These are phyloP conservation scores for Leccinum pseudoinsigne DNA, from an alignment of 1,284 basidiomycete genomes.

Conservation along the genomic window DNA sequence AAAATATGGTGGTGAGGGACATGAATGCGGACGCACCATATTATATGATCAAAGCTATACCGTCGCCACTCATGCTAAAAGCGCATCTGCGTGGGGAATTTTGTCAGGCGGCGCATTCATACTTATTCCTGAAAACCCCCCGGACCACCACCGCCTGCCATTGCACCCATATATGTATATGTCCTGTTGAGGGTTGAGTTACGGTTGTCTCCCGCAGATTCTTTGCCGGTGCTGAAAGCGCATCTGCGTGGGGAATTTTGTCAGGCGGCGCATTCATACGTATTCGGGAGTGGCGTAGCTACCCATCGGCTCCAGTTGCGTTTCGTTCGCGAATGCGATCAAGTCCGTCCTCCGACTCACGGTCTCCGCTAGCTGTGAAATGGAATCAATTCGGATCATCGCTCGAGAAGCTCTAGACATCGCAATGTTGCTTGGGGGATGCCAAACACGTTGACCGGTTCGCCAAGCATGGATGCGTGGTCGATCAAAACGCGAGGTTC, in stretches of 20 bases:
- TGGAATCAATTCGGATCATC: constrained; percentile 8
- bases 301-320: constrained; percentile 62
- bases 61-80: constrained; percentile 15
- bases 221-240: constrained; percentile 33
- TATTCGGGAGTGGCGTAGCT: constrained; percentile 37
- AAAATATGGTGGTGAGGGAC: too few relatives aligned
- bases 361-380: constrained; percentile 66
- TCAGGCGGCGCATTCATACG: constrained; percentile 29
- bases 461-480: constrained; percentile 61
- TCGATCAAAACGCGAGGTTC: constrained; percentile 59
- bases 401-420: constrained; percentile 55
- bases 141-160: too few relatives aligned
- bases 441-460: constrained; percentile 81
- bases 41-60: too few relatives aligned
- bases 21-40: too few relatives aligned
- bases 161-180: too few relatives aligned
- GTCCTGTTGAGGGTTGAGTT: constrained; percentile 20
- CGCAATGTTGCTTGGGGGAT: constrained; percentile 85
- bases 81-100: constrained; percentile 32
- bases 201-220: constrained; percentile 31
- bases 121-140: constrained; percentile 16
- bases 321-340: constrained; percentile 59
- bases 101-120: constrained; percentile 28
- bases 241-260: constrained; percentile 30
- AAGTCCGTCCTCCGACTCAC: constrained; percentile 74